Evolutionary conservation across 129 eudicot species (phyloP).

Genomic region (Artemisia argyi): DNA sequence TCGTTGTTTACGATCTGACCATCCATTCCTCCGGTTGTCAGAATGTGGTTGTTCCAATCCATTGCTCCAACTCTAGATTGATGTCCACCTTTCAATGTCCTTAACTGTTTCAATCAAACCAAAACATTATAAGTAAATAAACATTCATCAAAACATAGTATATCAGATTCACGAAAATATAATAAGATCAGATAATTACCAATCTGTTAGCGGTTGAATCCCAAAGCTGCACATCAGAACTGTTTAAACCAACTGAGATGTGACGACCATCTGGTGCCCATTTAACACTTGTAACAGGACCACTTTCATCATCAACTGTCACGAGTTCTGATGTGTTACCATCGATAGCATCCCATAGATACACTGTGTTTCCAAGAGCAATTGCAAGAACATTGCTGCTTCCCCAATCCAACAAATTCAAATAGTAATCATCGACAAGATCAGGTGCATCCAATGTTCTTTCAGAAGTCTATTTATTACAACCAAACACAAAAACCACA

Average conservation of each 20-base stretch:
- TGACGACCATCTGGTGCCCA: conserved; percentile 91
- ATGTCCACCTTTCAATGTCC: conserved; percentile 82
- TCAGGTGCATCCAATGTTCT: conserved; percentile 94
- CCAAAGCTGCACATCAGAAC: conserved; percentile 89
- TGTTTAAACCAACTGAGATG: conserved; percentile 75
- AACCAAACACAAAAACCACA: conserved; percentile 6
- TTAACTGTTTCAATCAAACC: conserved; percentile 44
- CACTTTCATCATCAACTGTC: conserved; percentile 71
- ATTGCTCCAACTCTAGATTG: conserved; percentile 72
- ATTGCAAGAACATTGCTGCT: conserved; percentile 85
- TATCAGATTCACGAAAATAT: not conserved
- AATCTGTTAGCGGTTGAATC: conserved; percentile 67
- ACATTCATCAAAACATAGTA: not conserved
- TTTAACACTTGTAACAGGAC: conserved; percentile 85
- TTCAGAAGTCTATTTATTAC: conserved; percentile 67
- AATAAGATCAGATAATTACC: conserved; percentile 38
- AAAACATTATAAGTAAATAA: not conserved
- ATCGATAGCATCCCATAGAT: conserved; percentile 83
- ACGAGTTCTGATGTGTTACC: conserved; percentile 76
- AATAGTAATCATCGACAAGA: conserved; percentile 72
- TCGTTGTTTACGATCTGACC: conserved; percentile 85
- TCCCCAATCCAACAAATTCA: conserved; percentile 90
- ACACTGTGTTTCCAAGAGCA: conserved; percentile 73
- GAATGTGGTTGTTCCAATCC: conserved; percentile 88
- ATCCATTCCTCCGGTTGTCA: conserved; percentile 96